These are phyloP conservation scores for Phytophthora pisi DNA, from an alignment of 352 stramenopile genomes.

Conservation along the genomic window DNA sequence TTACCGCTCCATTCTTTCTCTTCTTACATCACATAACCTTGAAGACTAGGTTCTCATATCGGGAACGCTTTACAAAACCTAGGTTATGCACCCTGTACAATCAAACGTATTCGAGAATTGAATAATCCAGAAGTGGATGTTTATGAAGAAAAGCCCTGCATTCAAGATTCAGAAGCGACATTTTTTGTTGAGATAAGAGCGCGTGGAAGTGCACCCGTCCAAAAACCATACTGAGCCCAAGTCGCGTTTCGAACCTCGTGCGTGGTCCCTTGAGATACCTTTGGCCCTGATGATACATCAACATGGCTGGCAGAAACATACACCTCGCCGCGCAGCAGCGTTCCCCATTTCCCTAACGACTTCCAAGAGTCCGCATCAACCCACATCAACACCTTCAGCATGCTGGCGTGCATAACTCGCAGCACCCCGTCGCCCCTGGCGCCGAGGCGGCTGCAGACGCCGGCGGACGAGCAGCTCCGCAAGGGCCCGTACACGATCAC, in stretches of 20 bases:
- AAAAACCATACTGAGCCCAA: constrained; percentile 14
- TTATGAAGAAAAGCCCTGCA: not conserved
- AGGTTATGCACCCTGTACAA: not conserved
- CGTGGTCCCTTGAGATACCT: constrained; percentile 21
- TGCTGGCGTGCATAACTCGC: constrained; percentile 34
- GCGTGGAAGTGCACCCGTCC: constrained; percentile 31
- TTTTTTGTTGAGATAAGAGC: constrained; percentile 18
- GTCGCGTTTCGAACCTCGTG: constrained; percentile 18
- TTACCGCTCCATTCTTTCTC: not conserved
- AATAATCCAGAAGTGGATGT: not conserved
- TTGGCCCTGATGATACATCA: constrained; percentile 32
- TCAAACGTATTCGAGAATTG: not conserved
- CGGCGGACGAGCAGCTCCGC: constrained; percentile 8
- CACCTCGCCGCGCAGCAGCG: not conserved
- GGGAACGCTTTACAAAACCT: not conserved
- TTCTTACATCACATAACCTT: not conserved
- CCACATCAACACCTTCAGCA: constrained; percentile 6
- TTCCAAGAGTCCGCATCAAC: constrained; percentile 2
- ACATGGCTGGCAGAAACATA: constrained; percentile 6
- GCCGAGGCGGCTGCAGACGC: constrained; percentile 2
- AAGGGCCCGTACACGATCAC: constrained; percentile 57
- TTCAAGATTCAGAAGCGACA: constrained; percentile 5
- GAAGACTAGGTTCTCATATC: not conserved
- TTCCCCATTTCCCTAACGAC: constrained; percentile 23
- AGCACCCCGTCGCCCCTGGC: constrained; percentile 7